phyloP scores from a whole-genome alignment of 1,139 yeast genomes.

The Candida albicans region DNA sequence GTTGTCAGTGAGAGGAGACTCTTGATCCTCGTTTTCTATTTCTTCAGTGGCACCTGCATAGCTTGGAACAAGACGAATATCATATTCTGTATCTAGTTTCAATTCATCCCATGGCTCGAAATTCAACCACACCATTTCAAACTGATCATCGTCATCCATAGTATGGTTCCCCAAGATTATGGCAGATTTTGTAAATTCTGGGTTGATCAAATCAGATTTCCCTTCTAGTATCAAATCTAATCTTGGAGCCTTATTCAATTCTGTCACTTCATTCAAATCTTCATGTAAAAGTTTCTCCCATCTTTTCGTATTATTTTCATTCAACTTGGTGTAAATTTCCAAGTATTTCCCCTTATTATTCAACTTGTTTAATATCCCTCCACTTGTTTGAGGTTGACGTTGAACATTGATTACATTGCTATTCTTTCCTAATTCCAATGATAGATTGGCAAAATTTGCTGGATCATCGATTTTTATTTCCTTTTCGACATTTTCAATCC shows the following conservation, averaged over 20 bases:
- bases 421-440: constrained; percentile 11
- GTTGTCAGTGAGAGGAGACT: background rate
- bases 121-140: constrained; percentile 46
- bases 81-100: constrained; percentile 44
- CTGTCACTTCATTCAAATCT: constrained; percentile 32
- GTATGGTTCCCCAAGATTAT: constrained; percentile 39
- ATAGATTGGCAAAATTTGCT: constrained; percentile 10
- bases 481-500: constrained; percentile 24
- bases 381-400: background rate
- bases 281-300: constrained; percentile 22
- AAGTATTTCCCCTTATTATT: constrained; percentile 22
- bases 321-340: constrained; percentile 29
- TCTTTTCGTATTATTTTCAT: constrained; percentile 23
- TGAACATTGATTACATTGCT: constrained; percentile 6
- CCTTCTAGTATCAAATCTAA: constrained; percentile 41
- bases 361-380: constrained; percentile 11
- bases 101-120: constrained; percentile 57
- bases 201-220: constrained; percentile 24
- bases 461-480: constrained; percentile 11
- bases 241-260: constrained; percentile 39
- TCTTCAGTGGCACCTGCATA: background rate
- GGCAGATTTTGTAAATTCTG: constrained; percentile 33
- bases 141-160: constrained; percentile 42
- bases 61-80: constrained; percentile 46
- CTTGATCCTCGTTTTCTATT: constrained; percentile 6